A percentile compares a stretch with the other conserved stretches of the same genome.
These are phyloP conservation scores for Penicillium turbatum DNA, from an alignment of 495 filamentous ascomycete genomes.

Conservation along the genomic window DNA sequence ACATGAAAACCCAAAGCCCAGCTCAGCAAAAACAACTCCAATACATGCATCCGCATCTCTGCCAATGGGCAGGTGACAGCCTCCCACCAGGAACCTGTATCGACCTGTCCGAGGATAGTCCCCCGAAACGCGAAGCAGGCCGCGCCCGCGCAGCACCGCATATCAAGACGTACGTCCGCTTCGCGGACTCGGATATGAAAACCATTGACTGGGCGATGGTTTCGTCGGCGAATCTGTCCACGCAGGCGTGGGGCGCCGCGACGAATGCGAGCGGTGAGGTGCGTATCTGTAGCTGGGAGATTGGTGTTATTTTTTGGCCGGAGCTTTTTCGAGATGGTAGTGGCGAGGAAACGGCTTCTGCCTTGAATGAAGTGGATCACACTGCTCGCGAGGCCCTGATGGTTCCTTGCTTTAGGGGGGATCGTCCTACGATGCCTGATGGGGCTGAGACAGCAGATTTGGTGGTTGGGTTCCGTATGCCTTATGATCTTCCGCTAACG, in stretches of 20 bases:
- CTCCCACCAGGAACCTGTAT: conserved; percentile 5
- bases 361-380: neutral
- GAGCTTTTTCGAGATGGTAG: conserved; percentile 47
- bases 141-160: conserved; percentile 82
- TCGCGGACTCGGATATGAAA: conserved; percentile 41
- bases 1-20: conserved; percentile 66
- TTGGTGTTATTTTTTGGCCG: conserved; percentile 84
- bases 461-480: conserved; percentile 67
- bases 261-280: conserved; percentile 52
- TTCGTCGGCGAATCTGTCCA: conserved; percentile 82
- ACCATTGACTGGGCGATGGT: conserved; percentile 81
- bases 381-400: conserved; percentile 45
- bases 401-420: conserved; percentile 63
- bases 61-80: conserved; percentile 61
- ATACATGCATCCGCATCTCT: conserved; percentile 66
- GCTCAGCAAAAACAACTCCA: conserved; percentile 69
- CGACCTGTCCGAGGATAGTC: conserved; percentile 12
- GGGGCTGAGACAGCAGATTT: conserved; percentile 6
- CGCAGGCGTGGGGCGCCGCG: conserved; percentile 81
- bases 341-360: neutral
- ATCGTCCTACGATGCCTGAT: conserved; percentile 37
- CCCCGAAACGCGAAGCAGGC: conserved; percentile 44
- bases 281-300: conserved; percentile 75
- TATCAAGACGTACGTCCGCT: conserved; percentile 87
- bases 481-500: conserved; percentile 75